Percentiles rank a stretch among this genome's conserved stretches.
phyloP scores from a whole-genome alignment of 352 stramenopile species.

The Globisporangium cystogenes region DNA sequence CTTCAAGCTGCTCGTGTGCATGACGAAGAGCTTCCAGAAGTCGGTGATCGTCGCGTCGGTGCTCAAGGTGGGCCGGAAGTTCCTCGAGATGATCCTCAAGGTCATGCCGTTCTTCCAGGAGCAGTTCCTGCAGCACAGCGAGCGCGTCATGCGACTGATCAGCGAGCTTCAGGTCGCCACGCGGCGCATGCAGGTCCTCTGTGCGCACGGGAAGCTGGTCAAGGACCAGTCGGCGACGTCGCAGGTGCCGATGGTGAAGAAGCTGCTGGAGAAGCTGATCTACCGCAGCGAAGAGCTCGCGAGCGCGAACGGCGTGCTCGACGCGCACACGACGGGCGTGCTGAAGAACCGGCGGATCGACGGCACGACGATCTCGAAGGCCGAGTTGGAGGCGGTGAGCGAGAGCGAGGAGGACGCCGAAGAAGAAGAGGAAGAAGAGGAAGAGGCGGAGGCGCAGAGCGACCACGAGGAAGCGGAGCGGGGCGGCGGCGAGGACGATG shows the following conservation, averaged over 20 bases:
- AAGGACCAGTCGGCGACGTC: conserved; percentile 42
- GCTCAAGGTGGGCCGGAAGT: conserved; percentile 46
- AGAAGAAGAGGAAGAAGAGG: conserved; percentile 9
- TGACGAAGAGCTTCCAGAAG: conserved; percentile 59
- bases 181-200: conserved; percentile 54
- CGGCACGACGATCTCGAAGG: conserved; percentile 48
- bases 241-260: conserved; percentile 64
- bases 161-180: conserved; percentile 54
- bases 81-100: conserved; percentile 40
- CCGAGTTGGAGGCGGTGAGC: conserved; percentile 21
- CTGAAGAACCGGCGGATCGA: conserved; percentile 68
- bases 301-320: conserved; percentile 42
- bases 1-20: conserved; percentile 54
- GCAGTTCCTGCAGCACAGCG: conserved; percentile 40
- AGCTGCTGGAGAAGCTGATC: conserved; percentile 52
- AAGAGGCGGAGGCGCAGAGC: conserved; percentile 14
- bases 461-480: conserved; percentile 12
- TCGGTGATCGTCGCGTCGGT: conserved; percentile 37
- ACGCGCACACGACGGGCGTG: conserved; percentile 54
- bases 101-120: conserved; percentile 52
- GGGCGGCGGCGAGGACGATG: background rate
- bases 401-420: conserved; percentile 14
- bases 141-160: conserved; percentile 46
- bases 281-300: conserved; percentile 52
- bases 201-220: conserved; percentile 53